phyloP scores from a whole-genome alignment of 1,139 yeast species.

The Hemisphaericaspora xylofermentans region DNA sequence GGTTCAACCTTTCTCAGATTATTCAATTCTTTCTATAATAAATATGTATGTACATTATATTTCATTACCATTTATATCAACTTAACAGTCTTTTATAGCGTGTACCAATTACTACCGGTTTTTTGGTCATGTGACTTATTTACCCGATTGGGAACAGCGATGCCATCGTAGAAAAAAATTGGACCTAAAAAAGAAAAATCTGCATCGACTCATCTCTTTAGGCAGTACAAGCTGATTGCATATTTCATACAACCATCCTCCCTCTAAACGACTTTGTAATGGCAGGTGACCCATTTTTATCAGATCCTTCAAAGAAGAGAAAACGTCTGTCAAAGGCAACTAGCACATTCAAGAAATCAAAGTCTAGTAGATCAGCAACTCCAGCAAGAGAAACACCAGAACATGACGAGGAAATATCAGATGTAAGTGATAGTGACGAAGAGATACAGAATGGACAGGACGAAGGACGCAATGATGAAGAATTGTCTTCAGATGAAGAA shows the following conservation, averaged over 20 bases:
- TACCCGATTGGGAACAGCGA: constrained; percentile 2
- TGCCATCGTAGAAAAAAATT: constrained; percentile 7
- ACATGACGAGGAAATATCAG: constrained; percentile 43
- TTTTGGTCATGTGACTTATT: constrained; percentile 1
- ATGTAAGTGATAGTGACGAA: constrained; percentile 36
- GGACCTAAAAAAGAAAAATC: constrained; percentile 1
- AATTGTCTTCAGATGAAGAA: constrained; percentile 64
- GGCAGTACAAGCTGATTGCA: too few species aligned
- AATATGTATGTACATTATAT: background rate
- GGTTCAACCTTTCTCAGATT: background rate
- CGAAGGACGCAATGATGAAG: constrained; percentile 34
- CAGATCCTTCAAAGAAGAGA: constrained; percentile 58
- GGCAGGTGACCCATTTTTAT: constrained; percentile 61
- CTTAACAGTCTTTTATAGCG: too few species aligned
- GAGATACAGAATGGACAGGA: constrained; percentile 19
- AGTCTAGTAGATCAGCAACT: constrained; percentile 9
- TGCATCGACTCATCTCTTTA: background rate
- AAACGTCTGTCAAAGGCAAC: constrained; percentile 34
- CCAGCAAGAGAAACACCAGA: constrained; percentile 10
- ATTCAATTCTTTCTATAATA: background rate
- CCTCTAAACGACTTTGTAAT: constrained; percentile 17
- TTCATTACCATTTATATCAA: too few species aligned
- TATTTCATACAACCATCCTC: background rate
- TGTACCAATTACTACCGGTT: too few species aligned
- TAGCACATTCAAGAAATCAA: constrained; percentile 18